Evolutionary conservation across 805 yeast genomes (phyloP).

Genomic region (Candida stauntonica): DNA sequence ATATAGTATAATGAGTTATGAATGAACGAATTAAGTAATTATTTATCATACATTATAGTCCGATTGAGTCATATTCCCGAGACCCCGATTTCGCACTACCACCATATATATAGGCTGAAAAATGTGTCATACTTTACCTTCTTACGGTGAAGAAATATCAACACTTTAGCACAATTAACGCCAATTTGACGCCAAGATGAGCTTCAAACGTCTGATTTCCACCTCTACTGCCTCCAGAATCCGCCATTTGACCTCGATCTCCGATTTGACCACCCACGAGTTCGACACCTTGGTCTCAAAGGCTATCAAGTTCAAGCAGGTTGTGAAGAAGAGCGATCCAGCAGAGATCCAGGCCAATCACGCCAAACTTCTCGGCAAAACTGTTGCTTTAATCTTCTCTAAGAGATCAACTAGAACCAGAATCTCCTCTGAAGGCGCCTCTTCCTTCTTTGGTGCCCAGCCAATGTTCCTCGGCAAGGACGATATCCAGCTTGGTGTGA

Average conservation of each 20-base stretch:
- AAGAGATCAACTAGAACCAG: constrained; percentile 96
- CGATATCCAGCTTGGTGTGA: constrained; percentile 94
- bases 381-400: constrained; percentile 78
- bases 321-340: constrained; percentile 53
- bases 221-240: constrained; percentile 9
- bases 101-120: no score
- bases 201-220: constrained; percentile 18
- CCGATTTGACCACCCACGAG: constrained; percentile 72
- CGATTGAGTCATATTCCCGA: no score
- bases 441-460: constrained; percentile 86
- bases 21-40: no score
- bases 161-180: no score
- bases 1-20: no score
- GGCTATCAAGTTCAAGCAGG: constrained; percentile 63
- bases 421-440: constrained; percentile 92
- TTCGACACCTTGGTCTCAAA: constrained; percentile 65
- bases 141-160: no score
- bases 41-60: no score
- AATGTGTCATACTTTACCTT: neutral
- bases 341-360: constrained; percentile 33
- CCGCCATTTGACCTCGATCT: constrained; percentile 78
- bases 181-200: no score
- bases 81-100: no score
- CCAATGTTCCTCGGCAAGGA: constrained; percentile 97
- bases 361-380: constrained; percentile 66